These are phyloP conservation scores for Fusarium pseudograminearum DNA, from an alignment of 2,329 filamentous ascomycete genomes.

Conservation along the genomic window DNA sequence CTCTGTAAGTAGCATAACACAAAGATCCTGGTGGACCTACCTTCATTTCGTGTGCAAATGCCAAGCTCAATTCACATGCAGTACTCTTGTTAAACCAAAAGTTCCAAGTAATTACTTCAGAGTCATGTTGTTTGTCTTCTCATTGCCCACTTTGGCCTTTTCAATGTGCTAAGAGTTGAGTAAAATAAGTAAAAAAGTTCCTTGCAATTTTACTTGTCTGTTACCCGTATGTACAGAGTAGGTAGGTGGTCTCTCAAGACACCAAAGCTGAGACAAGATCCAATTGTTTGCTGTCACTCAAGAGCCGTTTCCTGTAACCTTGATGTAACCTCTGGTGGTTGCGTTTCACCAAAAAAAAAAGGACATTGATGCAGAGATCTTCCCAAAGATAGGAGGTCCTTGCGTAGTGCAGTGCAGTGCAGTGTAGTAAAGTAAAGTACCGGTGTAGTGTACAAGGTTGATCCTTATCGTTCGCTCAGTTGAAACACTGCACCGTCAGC, in stretches of 20 bases:
- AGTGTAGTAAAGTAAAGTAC: neutral
- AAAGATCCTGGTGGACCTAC: constrained; percentile 12
- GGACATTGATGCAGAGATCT: constrained; percentile 20
- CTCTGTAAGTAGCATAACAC: constrained; percentile 8
- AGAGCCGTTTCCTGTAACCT: constrained; percentile 43
- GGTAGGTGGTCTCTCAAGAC: neutral
- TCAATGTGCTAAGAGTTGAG: neutral
- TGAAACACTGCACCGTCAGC: constrained; percentile 41
- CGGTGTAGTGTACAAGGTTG: constrained; percentile 12
- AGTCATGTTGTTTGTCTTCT: constrained; percentile 28
- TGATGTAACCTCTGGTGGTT: constrained; percentile 31
- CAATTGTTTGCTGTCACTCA: constrained; percentile 44
- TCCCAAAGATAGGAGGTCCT: constrained; percentile 12
- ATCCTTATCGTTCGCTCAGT: constrained; percentile 21
- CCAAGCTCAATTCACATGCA: constrained; percentile 21
- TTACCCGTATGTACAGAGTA: neutral
- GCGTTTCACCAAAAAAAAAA: constrained; percentile 16
- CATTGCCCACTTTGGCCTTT: constrained; percentile 16
- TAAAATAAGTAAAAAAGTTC: constrained; percentile 7
- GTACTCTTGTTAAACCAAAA: constrained; percentile 9
- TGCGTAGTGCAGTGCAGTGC: neutral
- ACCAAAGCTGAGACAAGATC: constrained; percentile 35
- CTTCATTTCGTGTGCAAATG: constrained; percentile 16
- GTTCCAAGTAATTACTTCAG: constrained; percentile 5
- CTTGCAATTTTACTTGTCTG: neutral